Evolutionary conservation across 2,329 filamentous ascomycete genomes (phyloP), one percentile per base, ranked within the genome.

Genomic region (Verticillium tricorpus): DNA sequence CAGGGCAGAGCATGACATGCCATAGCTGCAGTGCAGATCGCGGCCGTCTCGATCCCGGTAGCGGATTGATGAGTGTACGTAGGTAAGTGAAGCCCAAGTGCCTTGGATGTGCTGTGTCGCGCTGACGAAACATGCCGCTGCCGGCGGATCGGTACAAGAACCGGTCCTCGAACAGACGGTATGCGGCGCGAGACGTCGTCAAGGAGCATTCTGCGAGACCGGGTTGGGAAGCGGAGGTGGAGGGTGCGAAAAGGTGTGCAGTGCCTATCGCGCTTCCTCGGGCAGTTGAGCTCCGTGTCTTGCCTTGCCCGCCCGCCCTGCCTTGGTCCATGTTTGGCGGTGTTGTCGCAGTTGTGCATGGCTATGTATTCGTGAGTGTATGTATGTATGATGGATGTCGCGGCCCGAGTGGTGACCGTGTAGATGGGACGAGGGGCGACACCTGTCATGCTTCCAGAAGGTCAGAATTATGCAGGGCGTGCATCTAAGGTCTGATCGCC

Each of bases 41-140:
- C 61, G 59, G 50, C 59, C 59, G 59, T 64, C 63, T 61, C 63
- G 63, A 64, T 57, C 59, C 61, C 59, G 52, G 58, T 56, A 28
- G 12, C 45, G 8, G n/a, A 4, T 22, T 25, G 45, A 14, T 14
- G 34, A 14, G 34, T 35, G 34, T 35, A 35, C 9, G 34, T 11
- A 35, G 28, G 4, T 28, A 28, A 5, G 28, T 28, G 28, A 28
- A 28, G 28, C 28, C 4, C 28, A 35, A 11, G 34, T 35, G 12
- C 45, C 45, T 50, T 14, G 45, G n/a, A 8, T n/a, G 19, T 50
- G 22, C 45, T 25, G 2, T 50, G 2, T 22, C n/a, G 9, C 2
- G n/a, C 45, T 45, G 15, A 2, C 45, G 22, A n/a, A 25, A 22
- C 12, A 5, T 3, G 22, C 25, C 1, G 6, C 45, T 12, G 17